phyloP scores from a whole-genome alignment of 805 yeast species.

The Candida pseudofarinosa region DNA sequence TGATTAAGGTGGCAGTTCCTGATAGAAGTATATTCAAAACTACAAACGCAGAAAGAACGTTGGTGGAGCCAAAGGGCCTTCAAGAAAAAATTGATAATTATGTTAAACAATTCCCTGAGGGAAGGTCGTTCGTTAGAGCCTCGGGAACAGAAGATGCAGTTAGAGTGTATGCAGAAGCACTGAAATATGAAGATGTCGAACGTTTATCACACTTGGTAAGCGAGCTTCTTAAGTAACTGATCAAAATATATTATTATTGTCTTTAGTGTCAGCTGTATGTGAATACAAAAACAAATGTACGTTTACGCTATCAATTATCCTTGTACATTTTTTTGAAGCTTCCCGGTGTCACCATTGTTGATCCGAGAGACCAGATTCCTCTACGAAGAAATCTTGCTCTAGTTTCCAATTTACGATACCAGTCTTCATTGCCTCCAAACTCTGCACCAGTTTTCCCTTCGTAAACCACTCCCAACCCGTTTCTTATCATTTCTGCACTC shows the following conservation, averaged over 20 bases:
- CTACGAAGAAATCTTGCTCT: conserved; percentile 50
- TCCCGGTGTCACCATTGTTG: conserved; percentile 65
- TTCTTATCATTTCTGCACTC: conserved; percentile 78
- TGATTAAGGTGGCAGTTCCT: conserved; percentile 76
- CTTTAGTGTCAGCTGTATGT: no score
- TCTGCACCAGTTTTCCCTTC: conserved; percentile 80
- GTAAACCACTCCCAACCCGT: conserved; percentile 84
- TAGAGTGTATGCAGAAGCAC: conserved; percentile 90
- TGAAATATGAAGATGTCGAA: conserved; percentile 29
- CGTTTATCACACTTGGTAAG: conserved; percentile 26
- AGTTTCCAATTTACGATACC: conserved; percentile 57
- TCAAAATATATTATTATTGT: neutral
- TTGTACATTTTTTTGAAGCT: conserved; percentile 56
- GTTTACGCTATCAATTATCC: conserved; percentile 1
- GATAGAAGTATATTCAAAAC: conserved; percentile 80
- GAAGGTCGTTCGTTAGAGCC: conserved; percentile 92
- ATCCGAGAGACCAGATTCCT: conserved; percentile 69
- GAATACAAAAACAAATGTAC: neutral
- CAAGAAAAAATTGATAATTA: conserved; percentile 67
- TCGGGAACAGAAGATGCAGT: conserved; percentile 98
- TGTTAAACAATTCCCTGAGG: conserved; percentile 53
- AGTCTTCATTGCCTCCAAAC: conserved; percentile 70
- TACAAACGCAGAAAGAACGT: conserved; percentile 83
- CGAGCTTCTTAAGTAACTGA: conserved; percentile 17
- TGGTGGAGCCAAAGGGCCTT: conserved; percentile 72